These are phyloP conservation scores for Exidia glandulosa DNA, from an alignment of 768 basidiomycete genomes.

Conservation along the genomic window DNA sequence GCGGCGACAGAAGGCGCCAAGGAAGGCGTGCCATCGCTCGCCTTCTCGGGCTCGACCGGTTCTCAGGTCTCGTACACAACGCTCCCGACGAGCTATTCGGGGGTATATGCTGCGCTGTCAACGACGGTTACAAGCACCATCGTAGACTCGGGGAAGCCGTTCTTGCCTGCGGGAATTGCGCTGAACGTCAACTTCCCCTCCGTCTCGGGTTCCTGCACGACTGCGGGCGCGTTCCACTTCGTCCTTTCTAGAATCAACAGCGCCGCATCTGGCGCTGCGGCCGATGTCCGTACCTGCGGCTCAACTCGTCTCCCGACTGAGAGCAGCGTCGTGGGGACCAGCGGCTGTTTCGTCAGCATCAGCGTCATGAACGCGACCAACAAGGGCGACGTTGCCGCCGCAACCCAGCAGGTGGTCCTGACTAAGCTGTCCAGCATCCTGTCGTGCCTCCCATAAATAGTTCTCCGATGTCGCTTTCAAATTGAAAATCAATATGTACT, in stretches of 20 bases:
- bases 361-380: constrained; percentile 19
- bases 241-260: constrained; percentile 13
- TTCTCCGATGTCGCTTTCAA: not conserved
- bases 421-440: constrained; percentile 11
- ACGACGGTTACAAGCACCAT: constrained; percentile 27
- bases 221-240: constrained; percentile 28
- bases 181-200: constrained; percentile 44
- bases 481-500: not conserved
- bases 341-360: constrained; percentile 21
- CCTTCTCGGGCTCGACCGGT: constrained; percentile 34
- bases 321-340: constrained; percentile 10
- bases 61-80: constrained; percentile 37
- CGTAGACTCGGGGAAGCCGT: constrained; percentile 20
- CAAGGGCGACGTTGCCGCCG: constrained; percentile 23
- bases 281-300: constrained; percentile 15
- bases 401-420: constrained; percentile 18
- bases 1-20: constrained; percentile 38
- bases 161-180: constrained; percentile 30
- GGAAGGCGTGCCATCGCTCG: constrained; percentile 39
- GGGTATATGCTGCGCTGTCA: constrained; percentile 33
- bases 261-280: constrained; percentile 20
- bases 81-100: constrained; percentile 28
- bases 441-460: constrained; percentile 6
- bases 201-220: constrained; percentile 23
- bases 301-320: constrained; percentile 22